Conservation (phyloP, 192 early-diverging fungal species). For the Gigaspora rosea region DNA sequence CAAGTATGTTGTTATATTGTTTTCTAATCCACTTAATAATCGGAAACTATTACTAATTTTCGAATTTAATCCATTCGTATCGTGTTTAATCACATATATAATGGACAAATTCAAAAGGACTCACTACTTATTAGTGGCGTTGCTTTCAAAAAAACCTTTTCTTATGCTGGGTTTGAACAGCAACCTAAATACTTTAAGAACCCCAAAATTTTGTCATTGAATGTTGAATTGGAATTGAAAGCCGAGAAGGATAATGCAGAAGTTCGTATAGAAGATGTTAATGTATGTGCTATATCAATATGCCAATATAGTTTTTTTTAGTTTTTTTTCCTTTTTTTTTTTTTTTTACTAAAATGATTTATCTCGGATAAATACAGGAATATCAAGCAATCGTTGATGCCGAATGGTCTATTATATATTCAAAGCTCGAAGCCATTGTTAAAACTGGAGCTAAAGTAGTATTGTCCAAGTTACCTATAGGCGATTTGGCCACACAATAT, state of each 20-base stretch:
- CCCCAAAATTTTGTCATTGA: constrained; percentile 90
- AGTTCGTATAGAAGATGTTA: constrained; percentile 60
- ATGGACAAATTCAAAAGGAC: constrained; percentile 54
- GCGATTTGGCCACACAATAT: constrained; percentile 99
- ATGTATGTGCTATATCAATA: constrained; percentile 11
- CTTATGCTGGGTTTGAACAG: constrained; percentile 99
- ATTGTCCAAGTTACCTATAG: constrained; percentile 95
- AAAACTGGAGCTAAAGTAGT: constrained; percentile 96
- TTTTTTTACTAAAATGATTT: neutral
- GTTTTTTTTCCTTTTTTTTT: neutral
- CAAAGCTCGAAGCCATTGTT: constrained; percentile 95
- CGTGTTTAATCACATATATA: no score
- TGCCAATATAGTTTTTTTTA: neutral
- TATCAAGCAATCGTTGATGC: constrained; percentile 99
- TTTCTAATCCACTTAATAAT: neutral
- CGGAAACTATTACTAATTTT: no score
- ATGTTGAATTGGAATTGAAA: constrained; percentile 98
- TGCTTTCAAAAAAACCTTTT: constrained; percentile 99
- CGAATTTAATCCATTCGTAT: no score
- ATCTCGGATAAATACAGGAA: constrained; percentile 55
- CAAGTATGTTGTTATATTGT: constrained; percentile 43
- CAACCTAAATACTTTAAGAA: constrained; percentile 93
- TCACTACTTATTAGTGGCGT: constrained; percentile 95
- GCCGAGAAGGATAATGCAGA: constrained; percentile 99
- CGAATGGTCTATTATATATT: constrained; percentile 99